Conservation (phyloP, 352 stramenopile species). For the Bremia lactucae region DNA sequence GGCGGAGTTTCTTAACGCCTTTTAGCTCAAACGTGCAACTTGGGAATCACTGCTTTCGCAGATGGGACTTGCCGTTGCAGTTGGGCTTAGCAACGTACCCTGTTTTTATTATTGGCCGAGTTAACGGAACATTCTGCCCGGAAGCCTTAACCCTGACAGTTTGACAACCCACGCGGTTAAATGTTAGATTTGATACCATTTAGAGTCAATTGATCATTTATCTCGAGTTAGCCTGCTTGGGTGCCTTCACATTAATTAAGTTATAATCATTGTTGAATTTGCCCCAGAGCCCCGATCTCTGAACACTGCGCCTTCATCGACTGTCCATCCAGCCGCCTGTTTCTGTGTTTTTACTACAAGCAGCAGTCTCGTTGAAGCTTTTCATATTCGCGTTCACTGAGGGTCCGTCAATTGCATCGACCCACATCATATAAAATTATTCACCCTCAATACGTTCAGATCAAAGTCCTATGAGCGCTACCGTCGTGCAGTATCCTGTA, state of each 20-base stretch:
- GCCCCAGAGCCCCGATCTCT: constrained; percentile 7
- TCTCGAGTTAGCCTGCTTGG: not conserved
- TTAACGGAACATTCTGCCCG: constrained; percentile 5
- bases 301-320: constrained; percentile 2
- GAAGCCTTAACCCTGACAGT: constrained; percentile 11
- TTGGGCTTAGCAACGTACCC: constrained; percentile 21
- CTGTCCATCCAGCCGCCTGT: constrained; percentile 12
- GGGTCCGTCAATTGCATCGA: constrained; percentile 11
- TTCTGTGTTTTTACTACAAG: constrained; percentile 23
- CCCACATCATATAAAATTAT: not conserved
- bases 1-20: constrained; percentile 9
- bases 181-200: constrained; percentile 5
- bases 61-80: constrained; percentile 22
- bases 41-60: constrained; percentile 11
- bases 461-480: constrained; percentile 50
- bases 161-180: constrained; percentile 11
- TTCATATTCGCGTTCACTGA: constrained; percentile 1
- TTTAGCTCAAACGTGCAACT: constrained; percentile 1
- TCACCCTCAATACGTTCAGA: not conserved
- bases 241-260: not conserved
- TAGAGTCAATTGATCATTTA: constrained; percentile 4
- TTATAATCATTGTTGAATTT: constrained; percentile 56
- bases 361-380: constrained; percentile 22
- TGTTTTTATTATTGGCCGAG: constrained; percentile 11
- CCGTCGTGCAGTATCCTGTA: constrained; percentile 70